A percentile compares a stretch with the other conserved stretches of the same genome.
Conservation (phyloP, 768 basidiomycete species). For the Cyathus striatus region DNA sequence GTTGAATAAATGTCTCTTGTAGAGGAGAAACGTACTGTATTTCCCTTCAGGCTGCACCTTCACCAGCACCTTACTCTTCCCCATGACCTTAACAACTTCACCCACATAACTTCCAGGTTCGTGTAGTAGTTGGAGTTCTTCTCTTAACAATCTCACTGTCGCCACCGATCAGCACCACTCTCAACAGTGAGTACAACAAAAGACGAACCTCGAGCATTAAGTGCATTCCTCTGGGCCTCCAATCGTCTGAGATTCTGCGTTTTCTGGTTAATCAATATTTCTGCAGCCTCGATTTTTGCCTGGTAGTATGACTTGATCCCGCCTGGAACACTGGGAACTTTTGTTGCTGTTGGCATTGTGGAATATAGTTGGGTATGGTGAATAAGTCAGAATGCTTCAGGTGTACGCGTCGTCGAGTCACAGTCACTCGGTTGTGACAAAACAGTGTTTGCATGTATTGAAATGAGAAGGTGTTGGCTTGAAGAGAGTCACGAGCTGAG, state of each 20-base stretch:
- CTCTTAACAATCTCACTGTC: conserved; percentile 88
- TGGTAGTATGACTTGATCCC: conserved; percentile 91
- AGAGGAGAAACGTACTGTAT: conserved; percentile 68
- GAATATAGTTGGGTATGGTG: conserved; percentile 1
- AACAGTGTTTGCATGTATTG: too few relatives aligned
- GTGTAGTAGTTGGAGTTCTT: conserved; percentile 88
- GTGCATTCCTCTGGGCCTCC: conserved; percentile 94
- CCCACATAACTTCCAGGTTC: conserved; percentile 98
- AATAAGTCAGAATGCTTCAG: not conserved
- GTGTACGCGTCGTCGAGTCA: conserved; percentile 18
- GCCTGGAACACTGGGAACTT: conserved; percentile 40
- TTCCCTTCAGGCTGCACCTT: conserved; percentile 99
- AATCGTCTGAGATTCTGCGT: conserved; percentile 93
- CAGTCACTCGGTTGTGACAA: too few relatives aligned
- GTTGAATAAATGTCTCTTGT: not conserved
- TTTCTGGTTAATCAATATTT: conserved; percentile 91
- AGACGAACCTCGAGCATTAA: conserved; percentile 84
- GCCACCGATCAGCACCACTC: too few relatives aligned
- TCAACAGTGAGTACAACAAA: too few relatives aligned
- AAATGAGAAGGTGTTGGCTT: too few relatives aligned
- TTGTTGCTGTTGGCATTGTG: conserved; percentile 31
- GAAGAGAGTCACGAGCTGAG: too few relatives aligned
- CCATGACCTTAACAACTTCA: conserved; percentile 98
- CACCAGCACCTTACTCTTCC: conserved; percentile 96
- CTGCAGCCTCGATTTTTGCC: conserved; percentile 91